Evolutionary conservation across 495 filamentous ascomycete genomes (phyloP).

Genomic region (Endocarpon pusillum): DNA sequence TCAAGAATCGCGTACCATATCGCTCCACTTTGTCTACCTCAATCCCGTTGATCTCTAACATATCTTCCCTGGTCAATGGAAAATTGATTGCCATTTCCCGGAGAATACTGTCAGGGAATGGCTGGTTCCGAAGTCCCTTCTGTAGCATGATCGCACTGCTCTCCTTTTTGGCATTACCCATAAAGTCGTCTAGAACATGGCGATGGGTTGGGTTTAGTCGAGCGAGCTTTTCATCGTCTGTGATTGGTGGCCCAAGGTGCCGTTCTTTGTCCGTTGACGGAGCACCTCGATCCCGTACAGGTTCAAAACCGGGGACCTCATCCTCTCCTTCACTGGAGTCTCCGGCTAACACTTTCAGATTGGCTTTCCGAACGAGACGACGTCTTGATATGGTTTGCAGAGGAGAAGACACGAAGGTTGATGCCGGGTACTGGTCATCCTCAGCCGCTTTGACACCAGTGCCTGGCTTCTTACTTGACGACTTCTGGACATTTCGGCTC

Average conservation of each 20-base stretch:
- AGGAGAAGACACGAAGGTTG: conserved; percentile 80
- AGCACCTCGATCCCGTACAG: conserved; percentile 17
- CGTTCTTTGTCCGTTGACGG: conserved; percentile 16
- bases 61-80: conserved; percentile 25
- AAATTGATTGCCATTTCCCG: conserved; percentile 62
- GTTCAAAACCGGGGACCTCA: conserved; percentile 38
- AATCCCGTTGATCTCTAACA: conserved; percentile 52
- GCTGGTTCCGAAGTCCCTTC: conserved; percentile 39
- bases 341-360: conserved; percentile 21
- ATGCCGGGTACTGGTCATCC: conserved; percentile 34
- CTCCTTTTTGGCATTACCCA: conserved; percentile 41
- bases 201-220: conserved; percentile 42
- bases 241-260: conserved; percentile 52
- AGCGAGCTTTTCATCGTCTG: conserved; percentile 43
- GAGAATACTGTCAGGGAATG: conserved; percentile 63
- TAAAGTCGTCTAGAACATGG: conserved; percentile 48
- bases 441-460: conserved; percentile 16
- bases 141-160: conserved; percentile 44
- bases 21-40: conserved; percentile 48
- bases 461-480: conserved; percentile 12
- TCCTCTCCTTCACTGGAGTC: conserved; percentile 27
- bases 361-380: conserved; percentile 17
- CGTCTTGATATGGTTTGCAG: conserved; percentile 36
- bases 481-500: too few relatives aligned
- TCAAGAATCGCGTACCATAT: conserved; percentile 52